A percentile compares a stretch with the other conserved stretches of the same genome.
Conservation (phyloP, 805 yeast species). For the Saccharomycopsis capsularis region DNA sequence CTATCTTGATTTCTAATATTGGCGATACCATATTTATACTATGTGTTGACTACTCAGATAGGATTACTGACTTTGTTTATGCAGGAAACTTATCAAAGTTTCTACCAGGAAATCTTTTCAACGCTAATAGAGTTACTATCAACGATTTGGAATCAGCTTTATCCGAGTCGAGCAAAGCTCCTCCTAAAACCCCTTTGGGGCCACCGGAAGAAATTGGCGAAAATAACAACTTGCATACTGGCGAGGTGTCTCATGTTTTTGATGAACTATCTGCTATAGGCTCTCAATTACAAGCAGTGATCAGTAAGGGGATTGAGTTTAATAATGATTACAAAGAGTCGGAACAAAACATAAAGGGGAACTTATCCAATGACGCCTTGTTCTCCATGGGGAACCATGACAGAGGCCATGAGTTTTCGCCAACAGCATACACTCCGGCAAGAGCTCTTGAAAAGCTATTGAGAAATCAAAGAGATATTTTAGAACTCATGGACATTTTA, state of each 20-base stretch:
- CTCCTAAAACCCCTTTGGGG: too few relatives aligned
- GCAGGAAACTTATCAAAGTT: not conserved
- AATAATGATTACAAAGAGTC: not conserved
- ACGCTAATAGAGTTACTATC: constrained; percentile 1
- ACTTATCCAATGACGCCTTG: not conserved
- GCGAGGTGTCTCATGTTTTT: not conserved
- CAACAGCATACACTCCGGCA: not conserved
- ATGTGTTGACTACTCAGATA: constrained; percentile 24
- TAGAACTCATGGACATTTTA: constrained; percentile 20
- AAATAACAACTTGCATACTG: too few relatives aligned
- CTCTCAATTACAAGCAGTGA: not conserved
- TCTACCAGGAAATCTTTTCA: not conserved
- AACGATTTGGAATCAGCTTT: constrained; percentile 4
- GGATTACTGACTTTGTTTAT: constrained; percentile 12
- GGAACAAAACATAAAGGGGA: too few relatives aligned
- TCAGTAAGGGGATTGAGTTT: not conserved
- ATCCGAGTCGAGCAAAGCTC: not conserved
- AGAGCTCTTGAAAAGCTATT: constrained; percentile 4
- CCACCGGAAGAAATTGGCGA: not conserved
- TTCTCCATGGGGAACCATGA: too few relatives aligned
- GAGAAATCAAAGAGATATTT: constrained; percentile 14
- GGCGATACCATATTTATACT: constrained; percentile 50
- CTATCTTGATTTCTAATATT: constrained; percentile 63
- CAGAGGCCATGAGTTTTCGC: not conserved
- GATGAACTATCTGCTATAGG: not conserved